Evolutionary conservation across 2,329 filamentous ascomycete species (phyloP).

Genomic region (Penicillium italicum): DNA sequence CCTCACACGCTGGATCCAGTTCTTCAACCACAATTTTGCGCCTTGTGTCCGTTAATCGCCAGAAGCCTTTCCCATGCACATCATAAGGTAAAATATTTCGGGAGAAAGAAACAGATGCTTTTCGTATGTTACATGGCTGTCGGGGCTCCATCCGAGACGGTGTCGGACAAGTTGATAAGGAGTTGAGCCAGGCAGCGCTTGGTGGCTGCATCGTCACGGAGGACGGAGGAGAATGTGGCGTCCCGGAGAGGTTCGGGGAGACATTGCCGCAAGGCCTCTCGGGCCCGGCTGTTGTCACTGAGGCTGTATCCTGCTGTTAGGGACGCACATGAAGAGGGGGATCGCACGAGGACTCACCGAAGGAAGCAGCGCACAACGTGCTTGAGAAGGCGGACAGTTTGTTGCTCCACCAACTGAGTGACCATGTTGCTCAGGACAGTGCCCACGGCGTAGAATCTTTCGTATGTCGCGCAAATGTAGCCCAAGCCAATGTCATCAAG

Average conservation of each 20-base stretch:
- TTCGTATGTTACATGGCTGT: constrained; percentile 40
- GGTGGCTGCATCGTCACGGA: constrained; percentile 93
- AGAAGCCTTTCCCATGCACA: constrained; percentile 41
- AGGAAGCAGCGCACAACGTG: constrained; percentile 97
- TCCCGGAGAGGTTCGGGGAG: constrained; percentile 98
- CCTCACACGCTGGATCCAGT: constrained; percentile 11
- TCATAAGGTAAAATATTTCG: constrained; percentile 39
- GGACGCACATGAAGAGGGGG: neutral
- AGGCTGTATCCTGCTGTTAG: constrained; percentile 53
- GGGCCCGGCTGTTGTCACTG: constrained; percentile 91
- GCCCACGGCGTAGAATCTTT: constrained; percentile 95
- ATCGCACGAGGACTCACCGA: constrained; percentile 57
- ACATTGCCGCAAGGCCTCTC: constrained; percentile 91
- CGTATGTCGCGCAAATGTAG: constrained; percentile 98
- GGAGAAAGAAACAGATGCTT: constrained; percentile 33
- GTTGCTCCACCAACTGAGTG: constrained; percentile 91
- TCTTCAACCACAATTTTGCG: constrained; percentile 33
- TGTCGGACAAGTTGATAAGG: constrained; percentile 92
- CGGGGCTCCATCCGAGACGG: constrained; percentile 58
- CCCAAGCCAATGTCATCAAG: constrained; percentile 94
- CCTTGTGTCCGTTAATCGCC: constrained; percentile 41
- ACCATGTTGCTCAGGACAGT: constrained; percentile 99
- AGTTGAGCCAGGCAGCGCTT: constrained; percentile 97
- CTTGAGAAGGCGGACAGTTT: constrained; percentile 92
- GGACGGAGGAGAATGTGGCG: constrained; percentile 92